Base-by-base conservation (phyloP, 257 asterid genomes). In the Phtheirospermum japonicum region DNA sequence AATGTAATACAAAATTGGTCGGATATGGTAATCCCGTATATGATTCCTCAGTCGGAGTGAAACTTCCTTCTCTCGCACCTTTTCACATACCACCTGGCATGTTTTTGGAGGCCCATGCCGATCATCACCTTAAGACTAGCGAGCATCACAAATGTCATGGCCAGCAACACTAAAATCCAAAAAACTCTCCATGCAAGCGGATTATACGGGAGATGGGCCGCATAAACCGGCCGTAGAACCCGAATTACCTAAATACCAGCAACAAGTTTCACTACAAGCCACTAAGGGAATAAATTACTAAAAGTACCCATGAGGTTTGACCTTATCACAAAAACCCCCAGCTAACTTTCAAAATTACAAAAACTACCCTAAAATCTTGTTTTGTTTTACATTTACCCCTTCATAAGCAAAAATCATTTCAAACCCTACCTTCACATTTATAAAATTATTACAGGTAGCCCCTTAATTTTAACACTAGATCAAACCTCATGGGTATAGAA, bases 141-240 rank as follows among this genome's bases (percentile, higher is more conserved):
- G 30, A 93, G 95, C 97, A 93, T 89, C 79, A 93, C 83, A 67
- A 86, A 81, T 10, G 95, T 93, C 83, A 84, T 72, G 5, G 76
- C 77, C 31, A 69, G 71, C 74, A 86, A 60, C 63, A 85, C 71
- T 45, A 83, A 50, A 20, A 93, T 83, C 91, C 97, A 89, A 57
- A 93, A 81, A 14, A 84, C 40, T 69, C 96, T 76, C 99, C 97
- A 93, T 8, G 82, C 73, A 51, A 80, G 75, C 37, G 99, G 96
- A 65, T 64, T 72, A 32, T 50, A 73, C 3, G 99, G 97, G 54
- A 93, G 91, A 77, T 79, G 97, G 73, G 99, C 94, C 0, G 86
- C 90, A 45, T 82, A 93, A 59, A 93, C 97, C 0, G 99, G 99
- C 23, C 84, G 73, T 18, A 93, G 71, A 37, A 89, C 97, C 50